A percentile compares a stretch with the other conserved stretches of the same genome.
phyloP scores from a whole-genome alignment of 2,329 filamentous ascomycete genomes.

The Fusarium incarnatum region DNA sequence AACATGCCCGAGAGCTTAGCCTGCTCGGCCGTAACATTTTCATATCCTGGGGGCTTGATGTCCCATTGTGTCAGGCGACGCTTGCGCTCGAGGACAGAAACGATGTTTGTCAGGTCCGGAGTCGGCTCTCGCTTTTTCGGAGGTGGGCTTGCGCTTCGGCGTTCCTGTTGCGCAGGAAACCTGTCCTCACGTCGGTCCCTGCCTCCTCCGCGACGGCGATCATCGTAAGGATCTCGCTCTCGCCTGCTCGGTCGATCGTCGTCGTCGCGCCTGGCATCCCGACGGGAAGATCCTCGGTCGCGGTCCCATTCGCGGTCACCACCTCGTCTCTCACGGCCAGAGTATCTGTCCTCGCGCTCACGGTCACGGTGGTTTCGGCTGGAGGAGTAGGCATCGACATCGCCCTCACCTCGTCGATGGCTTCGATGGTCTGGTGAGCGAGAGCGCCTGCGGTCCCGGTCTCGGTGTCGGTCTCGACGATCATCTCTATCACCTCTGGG shows the following conservation, averaged over 20 bases:
- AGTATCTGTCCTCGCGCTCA: constrained; percentile 93
- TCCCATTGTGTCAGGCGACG: constrained; percentile 98
- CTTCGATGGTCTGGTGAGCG: constrained; percentile 82
- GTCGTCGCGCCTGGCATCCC: constrained; percentile 74
- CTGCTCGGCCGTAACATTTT: constrained; percentile 97
- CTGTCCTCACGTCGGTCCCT: constrained; percentile 58
- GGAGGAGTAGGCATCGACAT: constrained; percentile 90
- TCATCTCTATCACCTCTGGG: constrained; percentile 51
- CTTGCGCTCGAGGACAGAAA: constrained; percentile 86
- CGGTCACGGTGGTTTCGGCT: constrained; percentile 93
- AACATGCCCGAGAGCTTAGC: constrained; percentile 99
- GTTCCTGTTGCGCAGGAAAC: constrained; percentile 60
- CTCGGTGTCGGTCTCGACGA: constrained; percentile 49
- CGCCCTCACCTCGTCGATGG: constrained; percentile 77
- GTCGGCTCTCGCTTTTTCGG: constrained; percentile 95
- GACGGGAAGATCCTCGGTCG: constrained; percentile 71
- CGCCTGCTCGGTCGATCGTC: constrained; percentile 67
- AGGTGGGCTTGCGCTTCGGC: constrained; percentile 82
- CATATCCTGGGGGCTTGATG: constrained; percentile 97
- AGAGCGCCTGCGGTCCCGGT: constrained; percentile 74
- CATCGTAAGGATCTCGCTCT: constrained; percentile 66
- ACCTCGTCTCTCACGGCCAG: constrained; percentile 69
- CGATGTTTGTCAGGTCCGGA: constrained; percentile 88
- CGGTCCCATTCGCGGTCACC: constrained; percentile 80
- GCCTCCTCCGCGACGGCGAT: constrained; percentile 65